Evolutionary conservation across 768 basidiomycete species (phyloP).

Genomic region (Leccinum fibrillosum): DNA sequence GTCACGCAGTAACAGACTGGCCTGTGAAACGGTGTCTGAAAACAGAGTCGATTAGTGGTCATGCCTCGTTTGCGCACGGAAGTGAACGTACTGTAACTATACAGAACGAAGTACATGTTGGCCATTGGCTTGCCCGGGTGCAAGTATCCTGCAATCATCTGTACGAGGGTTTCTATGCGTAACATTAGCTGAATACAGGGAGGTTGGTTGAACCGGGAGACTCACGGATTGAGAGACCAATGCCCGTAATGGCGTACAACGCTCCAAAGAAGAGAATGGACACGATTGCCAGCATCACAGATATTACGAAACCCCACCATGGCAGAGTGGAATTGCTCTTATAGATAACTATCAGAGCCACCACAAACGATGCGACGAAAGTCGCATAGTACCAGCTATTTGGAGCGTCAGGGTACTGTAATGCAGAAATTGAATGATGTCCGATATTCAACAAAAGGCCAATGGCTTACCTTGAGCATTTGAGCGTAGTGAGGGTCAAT

Average conservation of each 20-base stretch:
- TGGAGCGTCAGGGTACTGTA: slow-evolving; percentile 33
- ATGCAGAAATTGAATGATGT: not conserved
- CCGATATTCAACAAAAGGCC: not conserved
- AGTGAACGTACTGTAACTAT: slow-evolving; percentile 40
- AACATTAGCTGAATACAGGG: not conserved
- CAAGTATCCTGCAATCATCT: slow-evolving; percentile 37
- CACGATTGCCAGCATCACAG: slow-evolving; percentile 47
- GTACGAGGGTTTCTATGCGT: slow-evolving; percentile 26
- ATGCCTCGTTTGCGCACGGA: slow-evolving; percentile 7
- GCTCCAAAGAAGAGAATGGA: slow-evolving; percentile 54
- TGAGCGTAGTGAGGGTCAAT: slow-evolving; percentile 53
- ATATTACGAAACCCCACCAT: slow-evolving; percentile 58
- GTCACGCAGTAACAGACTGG: slow-evolving; percentile 52
- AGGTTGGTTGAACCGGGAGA: not conserved
- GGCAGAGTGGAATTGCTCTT: slow-evolving; percentile 51
- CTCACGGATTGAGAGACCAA: slow-evolving; percentile 16
- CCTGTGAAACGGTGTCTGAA: slow-evolving; percentile 50
- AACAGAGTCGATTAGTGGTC: not conserved
- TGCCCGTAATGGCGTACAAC: slow-evolving; percentile 48
- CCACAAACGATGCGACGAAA: slow-evolving; percentile 36
- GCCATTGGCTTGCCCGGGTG: slow-evolving; percentile 38
- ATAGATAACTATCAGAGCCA: slow-evolving; percentile 55
- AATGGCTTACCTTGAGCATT: slow-evolving; percentile 38
- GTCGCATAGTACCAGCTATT: slow-evolving; percentile 32
- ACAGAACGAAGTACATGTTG: slow-evolving; percentile 44